Base-by-base conservation (phyloP, 495 filamentous ascomycete genomes). In the Chlorociboria aeruginascens region DNA sequence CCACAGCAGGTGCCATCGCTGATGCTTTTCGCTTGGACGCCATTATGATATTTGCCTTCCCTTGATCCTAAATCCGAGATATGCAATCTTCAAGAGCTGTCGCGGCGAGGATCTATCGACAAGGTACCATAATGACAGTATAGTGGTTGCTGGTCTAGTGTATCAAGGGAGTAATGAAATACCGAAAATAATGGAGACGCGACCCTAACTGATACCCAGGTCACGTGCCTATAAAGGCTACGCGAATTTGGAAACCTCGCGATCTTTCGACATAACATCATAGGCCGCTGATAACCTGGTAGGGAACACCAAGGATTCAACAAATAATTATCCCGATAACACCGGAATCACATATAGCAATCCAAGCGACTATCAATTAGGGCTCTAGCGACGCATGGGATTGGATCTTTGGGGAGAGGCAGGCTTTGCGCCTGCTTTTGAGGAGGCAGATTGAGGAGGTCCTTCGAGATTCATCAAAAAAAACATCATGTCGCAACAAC, bases 1-100 rank as follows among this genome's bases (percentile, higher is more conserved):
- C 81, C 6, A 68, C 60, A 17, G 72, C 58, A 29, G 79, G 75
- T 70, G 84, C 77, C 12, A 76, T 79, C 30, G 81, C 72, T 17
- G 57, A 36, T 3, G 77, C 80, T 61, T 86, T 86, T 53, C 83
- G 77, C 62, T 89, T 89, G 45, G 82, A 73, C 14, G 84, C 78
- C 84, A 89, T 89, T 12, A 32, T 45, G 37, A 32, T 36, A 40
- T 43, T 46, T 41, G 40, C 6, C 13, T 44, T 25, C 20, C 20
- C 20, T 25, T 25, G 20, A 25, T 25, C 20, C 20, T 25, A 25
- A 25, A 25, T 25, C 20, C 20, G 20, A 25, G 20, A 25, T 25
- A 4, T 25, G 20, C 4, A 25, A 4, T 25, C 20, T 25, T 25
- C 20, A 25, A 4, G 20, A 25, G 20, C 4, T 4, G 20, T 25